Base-by-base conservation (phyloP, 352 stramenopile genomes). In the Globisporangium yorkense region DNA sequence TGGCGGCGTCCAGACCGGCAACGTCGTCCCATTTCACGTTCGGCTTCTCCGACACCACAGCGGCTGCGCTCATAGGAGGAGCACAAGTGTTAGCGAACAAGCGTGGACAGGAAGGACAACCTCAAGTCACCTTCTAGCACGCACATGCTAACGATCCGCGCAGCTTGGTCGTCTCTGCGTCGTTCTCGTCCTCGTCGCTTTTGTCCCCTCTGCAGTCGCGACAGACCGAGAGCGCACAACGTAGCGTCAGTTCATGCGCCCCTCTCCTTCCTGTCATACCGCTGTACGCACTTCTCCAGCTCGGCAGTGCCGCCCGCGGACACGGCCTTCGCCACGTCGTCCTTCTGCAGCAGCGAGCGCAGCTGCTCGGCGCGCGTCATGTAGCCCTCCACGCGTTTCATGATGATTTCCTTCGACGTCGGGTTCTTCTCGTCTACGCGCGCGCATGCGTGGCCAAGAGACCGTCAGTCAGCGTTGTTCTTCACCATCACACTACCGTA, bases 21-120 rank as follows among this genome's bases (percentile, higher is more conserved):
- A 99, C 97, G 66, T 99, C 97, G 29, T 98, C 89, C 92, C 92
- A 98, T 59, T 97, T 97, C 16, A 99, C 88, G 69, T 98, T 97
- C 0, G 96, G 96, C 56, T 96, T 96, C 61, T 96, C 87, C 5
- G 79, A 77, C 16, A 96, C 71, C 33, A 96, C 79, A 43, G 84
- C 86, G 39, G 85, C 87, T 96, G 51, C 33, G 18, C 56, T 47
- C 15, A 31, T 27, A 27, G 24, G 24, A 27, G 24, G 24, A 27
- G 24, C 24, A 27, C 24, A 27, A 27, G 24, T 27, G 24, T 27
- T 27, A 27, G 24, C 24, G 24, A 27, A 27, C 24, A 27, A 27
- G 24, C 24, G 24, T 27, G 24, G 24, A 27, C 24, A 27, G 24
- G 24, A 27, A 27, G 24, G 24, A 27, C 24, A 27, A 27, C 24